A percentile compares a stretch with the other conserved stretches of the same genome.
Evolutionary conservation across 306 rosid genomes (phyloP).

Genomic region (Alnus rubra): DNA sequence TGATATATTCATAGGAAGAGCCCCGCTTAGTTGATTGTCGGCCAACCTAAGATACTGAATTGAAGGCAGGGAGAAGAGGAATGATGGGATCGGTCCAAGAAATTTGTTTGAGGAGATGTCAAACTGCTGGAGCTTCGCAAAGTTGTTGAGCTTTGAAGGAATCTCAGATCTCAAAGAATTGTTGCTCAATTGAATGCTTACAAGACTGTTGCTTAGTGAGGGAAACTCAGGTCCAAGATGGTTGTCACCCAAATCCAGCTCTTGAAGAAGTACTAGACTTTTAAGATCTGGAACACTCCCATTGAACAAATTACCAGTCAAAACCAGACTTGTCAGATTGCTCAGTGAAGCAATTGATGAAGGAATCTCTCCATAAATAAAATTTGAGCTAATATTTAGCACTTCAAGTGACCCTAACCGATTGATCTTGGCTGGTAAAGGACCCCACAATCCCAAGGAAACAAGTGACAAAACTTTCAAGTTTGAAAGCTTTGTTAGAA

Average conservation of each 20-base stretch:
- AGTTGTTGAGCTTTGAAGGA: constrained; percentile 38
- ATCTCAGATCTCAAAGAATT: constrained; percentile 67
- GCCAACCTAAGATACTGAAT: constrained; percentile 62
- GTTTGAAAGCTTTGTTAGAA: constrained; percentile 67
- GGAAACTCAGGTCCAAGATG: constrained; percentile 67
- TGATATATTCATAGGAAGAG: constrained; percentile 44
- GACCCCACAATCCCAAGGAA: constrained; percentile 88
- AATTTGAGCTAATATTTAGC: constrained; percentile 72
- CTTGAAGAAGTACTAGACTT: constrained; percentile 47
- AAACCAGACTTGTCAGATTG: constrained; percentile 50
- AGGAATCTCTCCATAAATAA: constrained; percentile 61
- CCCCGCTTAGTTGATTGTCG: constrained; percentile 61
- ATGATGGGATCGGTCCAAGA: constrained; percentile 62
- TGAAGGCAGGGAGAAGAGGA: constrained; percentile 71
- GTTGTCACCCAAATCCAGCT: constrained; percentile 59
- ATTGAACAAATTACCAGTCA: constrained; percentile 67
- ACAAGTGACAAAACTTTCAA: constrained; percentile 61
- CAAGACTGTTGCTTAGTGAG: constrained; percentile 46
- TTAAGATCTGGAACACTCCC: constrained; percentile 71
- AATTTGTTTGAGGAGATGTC: constrained; percentile 66
- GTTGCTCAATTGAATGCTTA: constrained; percentile 46
- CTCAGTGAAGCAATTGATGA: constrained; percentile 46
- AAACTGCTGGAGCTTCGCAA: constrained; percentile 51
- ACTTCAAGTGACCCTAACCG: constrained; percentile 58
- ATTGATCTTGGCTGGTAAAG: constrained; percentile 62